Percentiles rank a stretch among this genome's conserved stretches.
phyloP scores from a whole-genome alignment of 2,329 filamentous ascomycete genomes.

The Botrytis porri region DNA sequence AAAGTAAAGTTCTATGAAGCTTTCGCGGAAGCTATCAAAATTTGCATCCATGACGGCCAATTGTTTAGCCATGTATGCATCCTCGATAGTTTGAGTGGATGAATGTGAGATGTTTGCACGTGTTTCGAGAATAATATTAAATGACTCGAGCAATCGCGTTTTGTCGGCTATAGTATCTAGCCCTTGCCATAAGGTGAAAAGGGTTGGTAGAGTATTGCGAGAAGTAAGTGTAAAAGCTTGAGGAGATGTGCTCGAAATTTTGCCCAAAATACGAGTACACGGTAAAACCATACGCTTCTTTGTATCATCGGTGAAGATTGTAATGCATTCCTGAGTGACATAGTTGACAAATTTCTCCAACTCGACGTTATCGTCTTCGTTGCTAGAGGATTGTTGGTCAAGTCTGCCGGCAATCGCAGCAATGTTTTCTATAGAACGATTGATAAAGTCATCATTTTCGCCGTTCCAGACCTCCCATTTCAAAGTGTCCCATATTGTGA shows the following conservation, averaged over 20 bases:
- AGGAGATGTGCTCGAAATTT: conserved; percentile 15
- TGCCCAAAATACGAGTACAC: conserved; percentile 17
- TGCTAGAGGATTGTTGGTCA: conserved; percentile 7
- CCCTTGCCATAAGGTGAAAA: conserved; percentile 15
- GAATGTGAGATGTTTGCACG: conserved; percentile 22
- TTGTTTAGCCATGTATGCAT: neutral
- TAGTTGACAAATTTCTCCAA: conserved; percentile 21
- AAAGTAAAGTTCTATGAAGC: conserved; percentile 26
- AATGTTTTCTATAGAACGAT: conserved; percentile 31
- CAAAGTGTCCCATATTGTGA: conserved; percentile 36
- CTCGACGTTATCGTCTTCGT: conserved; percentile 15
- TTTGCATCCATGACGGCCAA: conserved; percentile 3
- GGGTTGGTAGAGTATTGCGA: neutral
- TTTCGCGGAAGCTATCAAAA: conserved; percentile 19
- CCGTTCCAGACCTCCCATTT: conserved; percentile 39
- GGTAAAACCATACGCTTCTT: conserved; percentile 20
- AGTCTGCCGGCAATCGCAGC: conserved; percentile 24
- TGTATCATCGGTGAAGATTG: conserved; percentile 12
- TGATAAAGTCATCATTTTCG: conserved; percentile 35
- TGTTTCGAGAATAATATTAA: conserved; percentile 34
- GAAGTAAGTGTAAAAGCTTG: conserved; percentile 2
- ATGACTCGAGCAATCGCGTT: conserved; percentile 30
- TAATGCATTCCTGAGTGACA: conserved; percentile 21
- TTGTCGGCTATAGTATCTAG: conserved; percentile 9
- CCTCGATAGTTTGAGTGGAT: neutral